Evolutionary conservation across 106 monocot genomes (phyloP), one percentile per base, ranked within the genome.

Genomic region (Gastrodia elata): DNA sequence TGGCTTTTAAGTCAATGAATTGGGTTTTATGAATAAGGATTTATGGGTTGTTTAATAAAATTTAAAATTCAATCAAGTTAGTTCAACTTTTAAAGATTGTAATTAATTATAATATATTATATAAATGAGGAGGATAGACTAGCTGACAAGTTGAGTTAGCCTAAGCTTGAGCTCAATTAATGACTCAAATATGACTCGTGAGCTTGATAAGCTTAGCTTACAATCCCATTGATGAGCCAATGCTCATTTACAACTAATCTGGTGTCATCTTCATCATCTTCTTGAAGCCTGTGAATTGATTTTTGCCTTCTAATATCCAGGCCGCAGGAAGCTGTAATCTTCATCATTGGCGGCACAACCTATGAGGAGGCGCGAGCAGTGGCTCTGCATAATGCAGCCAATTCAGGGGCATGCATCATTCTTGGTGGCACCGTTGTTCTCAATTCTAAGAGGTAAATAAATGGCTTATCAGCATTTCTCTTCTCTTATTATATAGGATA

Each of bases 291-390:
- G n/a, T 2, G 3, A 61, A 11, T 32, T 61, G 32, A 61, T 11
- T 8, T 61, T 61, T 5, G 22, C 22, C 2, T 52, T 52, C 2
- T 14, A 28, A 13, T 26, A 59, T 82, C 65, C 78, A 98, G 98
- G 71, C 91, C 98, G 59, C 88, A 88, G 71, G 98, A 98, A 55
- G 98, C 93, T 5, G 91, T 98, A 70, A 82, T 98, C 33, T 98
- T 98, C 77, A 83, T 98, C 71, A 77, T 91, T 78, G 98, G 98
- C 77, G 98, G 93, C 43, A 93, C 93, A 46, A 98, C 98, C 40
- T 98, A 88, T 58, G 98, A 98, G 79, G 98, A 98, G 46, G 85
- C 98, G 37, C 82, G 98, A 6, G 67, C 79, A 61, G 88, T 98
- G 59, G 91, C 98, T 73, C 68, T 93, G 42, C 75, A 98, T 64